phyloP scores from a whole-genome alignment of 1,139 yeast species.

The Hyphopichia pseudoburtonii region DNA sequence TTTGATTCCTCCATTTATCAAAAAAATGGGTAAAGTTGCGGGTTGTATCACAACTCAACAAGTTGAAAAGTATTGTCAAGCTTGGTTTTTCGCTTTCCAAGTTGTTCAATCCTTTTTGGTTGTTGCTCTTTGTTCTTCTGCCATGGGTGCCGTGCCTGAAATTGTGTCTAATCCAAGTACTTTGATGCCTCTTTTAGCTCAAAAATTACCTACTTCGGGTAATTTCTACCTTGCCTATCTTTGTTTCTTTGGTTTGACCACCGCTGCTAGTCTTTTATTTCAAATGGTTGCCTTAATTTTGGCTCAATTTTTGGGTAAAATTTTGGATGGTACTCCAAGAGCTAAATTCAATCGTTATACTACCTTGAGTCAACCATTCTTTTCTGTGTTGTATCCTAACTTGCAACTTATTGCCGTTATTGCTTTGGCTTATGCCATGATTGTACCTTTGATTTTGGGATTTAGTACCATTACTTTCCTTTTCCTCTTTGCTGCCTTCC shows the following conservation, averaged over 20 bases:
- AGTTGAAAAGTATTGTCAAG: slow-evolving; percentile 78
- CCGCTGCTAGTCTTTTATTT: slow-evolving; percentile 38
- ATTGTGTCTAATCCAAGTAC: slow-evolving; percentile 53
- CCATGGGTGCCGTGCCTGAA: slow-evolving; percentile 65
- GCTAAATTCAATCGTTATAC: slow-evolving; percentile 47
- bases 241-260: slow-evolving; percentile 43
- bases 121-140: slow-evolving; percentile 76
- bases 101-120: slow-evolving; percentile 83
- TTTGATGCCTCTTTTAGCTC: slow-evolving; percentile 58
- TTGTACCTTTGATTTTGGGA: slow-evolving; percentile 48
- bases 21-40: slow-evolving; percentile 61
- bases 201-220: slow-evolving; percentile 69
- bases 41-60: slow-evolving; percentile 73
- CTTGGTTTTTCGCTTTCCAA: slow-evolving; percentile 86
- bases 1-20: slow-evolving; percentile 69
- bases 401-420: slow-evolving; percentile 41
- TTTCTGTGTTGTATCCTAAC: slow-evolving; percentile 41
- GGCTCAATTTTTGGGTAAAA: slow-evolving; percentile 45
- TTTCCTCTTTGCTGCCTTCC: slow-evolving; percentile 59
- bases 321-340: slow-evolving; percentile 48
- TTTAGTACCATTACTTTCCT: slow-evolving; percentile 46
- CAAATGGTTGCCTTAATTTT: slow-evolving; percentile 47
- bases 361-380: slow-evolving; percentile 44
- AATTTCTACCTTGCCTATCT: slow-evolving; percentile 62
- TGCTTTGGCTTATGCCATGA: slow-evolving; percentile 40